These are phyloP conservation scores for Trichothecium roseum DNA, from an alignment of 2,329 filamentous ascomycete genomes.

Conservation along the genomic window DNA sequence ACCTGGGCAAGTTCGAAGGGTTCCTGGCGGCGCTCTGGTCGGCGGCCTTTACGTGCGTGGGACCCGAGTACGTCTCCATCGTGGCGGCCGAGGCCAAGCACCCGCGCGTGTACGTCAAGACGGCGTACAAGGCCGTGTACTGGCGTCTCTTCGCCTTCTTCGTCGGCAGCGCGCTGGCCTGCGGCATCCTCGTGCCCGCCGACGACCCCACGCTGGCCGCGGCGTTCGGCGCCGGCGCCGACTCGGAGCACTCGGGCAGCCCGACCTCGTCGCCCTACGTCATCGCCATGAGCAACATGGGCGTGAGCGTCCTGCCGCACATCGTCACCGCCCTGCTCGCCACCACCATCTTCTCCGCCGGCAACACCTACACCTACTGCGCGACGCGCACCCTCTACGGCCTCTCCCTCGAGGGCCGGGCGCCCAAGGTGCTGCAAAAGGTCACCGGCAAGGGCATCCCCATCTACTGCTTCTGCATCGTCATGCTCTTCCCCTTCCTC, in stretches of 20 bases:
- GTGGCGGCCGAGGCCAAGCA: slow-evolving; percentile 56
- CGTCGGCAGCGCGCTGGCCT: slow-evolving; percentile 19
- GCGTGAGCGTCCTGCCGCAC: slow-evolving; percentile 41
- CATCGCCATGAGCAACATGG: slow-evolving; percentile 44
- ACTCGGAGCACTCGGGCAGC: slow-evolving; percentile 22
- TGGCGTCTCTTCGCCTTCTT: slow-evolving; percentile 19
- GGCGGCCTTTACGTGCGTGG: slow-evolving; percentile 38
- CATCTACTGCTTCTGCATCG: slow-evolving; percentile 43
- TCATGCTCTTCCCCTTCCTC: slow-evolving; percentile 42
- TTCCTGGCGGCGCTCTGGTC: slow-evolving; percentile 49
- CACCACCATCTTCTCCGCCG: slow-evolving; percentile 33
- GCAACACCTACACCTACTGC: slow-evolving; percentile 42
- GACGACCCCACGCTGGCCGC: slow-evolving; percentile 12
- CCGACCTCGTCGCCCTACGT: slow-evolving; percentile 47
- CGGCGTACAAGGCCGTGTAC: slow-evolving; percentile 15
- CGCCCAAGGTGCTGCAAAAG: slow-evolving; percentile 41
- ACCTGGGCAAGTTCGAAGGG: slow-evolving; percentile 54
- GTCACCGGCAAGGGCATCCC: slow-evolving; percentile 52
- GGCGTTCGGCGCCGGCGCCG: slow-evolving; percentile 13
- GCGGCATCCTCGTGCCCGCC: slow-evolving; percentile 19
- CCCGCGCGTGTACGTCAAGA: slow-evolving; percentile 38
- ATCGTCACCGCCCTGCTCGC: slow-evolving; percentile 44
- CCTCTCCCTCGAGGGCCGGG: slow-evolving; percentile 38
- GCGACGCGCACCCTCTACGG: slow-evolving; percentile 39
- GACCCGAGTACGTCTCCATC: slow-evolving; percentile 51